Evolutionary conservation across 257 asterid species (phyloP), one percentile per base, ranked within the genome.

Genomic region (Primulina tabacum): DNA sequence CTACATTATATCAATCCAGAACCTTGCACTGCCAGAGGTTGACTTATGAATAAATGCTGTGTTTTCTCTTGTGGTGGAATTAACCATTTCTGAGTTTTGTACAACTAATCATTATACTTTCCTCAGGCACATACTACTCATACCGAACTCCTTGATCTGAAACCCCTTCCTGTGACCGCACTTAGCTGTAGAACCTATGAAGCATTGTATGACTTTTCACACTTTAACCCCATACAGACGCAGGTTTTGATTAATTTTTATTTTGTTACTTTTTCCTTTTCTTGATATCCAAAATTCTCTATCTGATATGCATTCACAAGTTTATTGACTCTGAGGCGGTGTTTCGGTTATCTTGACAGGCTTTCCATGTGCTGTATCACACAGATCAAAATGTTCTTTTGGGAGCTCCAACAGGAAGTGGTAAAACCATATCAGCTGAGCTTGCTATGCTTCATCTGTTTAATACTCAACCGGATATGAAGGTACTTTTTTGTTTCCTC

Each of bases 401-500:
- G 60, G 99, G 99, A 81, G 97, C 97, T 77, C 97, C 99, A 3
- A 93, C 97, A 47, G 97, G 97, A 72, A 93, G 99, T 87, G 99
- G 99, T 69, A 93, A 90, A 86, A 93, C 99, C 28, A 93, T 93
- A 78, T 90, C 99, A 58, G 99, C 99, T 56, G 99, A 93, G 86
- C 97, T 93, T 85, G 97, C 99, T 72, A 89, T 93, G 96, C 96
- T 93, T 62, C 96, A 90, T 82, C 82, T 93, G 63, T 90, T 90
- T 69, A 86, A 84, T 65, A 83, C 95, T 68, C 95, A 90, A 80
- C 97, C 99, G 67, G 96, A 93, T 87, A 86, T 90, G 99, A 93
- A 93, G 96, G 99, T 87, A 69, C 56, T 62, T 12, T 6, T 29
- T 40, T 62, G 26, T 24, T 24, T 24, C 26, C 26, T 24, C 26